Evolutionary conservation across 2,329 filamentous ascomycete genomes (phyloP), one percentile per base, ranked within the genome.

Genomic region (Leptosphaerulina australis): DNA sequence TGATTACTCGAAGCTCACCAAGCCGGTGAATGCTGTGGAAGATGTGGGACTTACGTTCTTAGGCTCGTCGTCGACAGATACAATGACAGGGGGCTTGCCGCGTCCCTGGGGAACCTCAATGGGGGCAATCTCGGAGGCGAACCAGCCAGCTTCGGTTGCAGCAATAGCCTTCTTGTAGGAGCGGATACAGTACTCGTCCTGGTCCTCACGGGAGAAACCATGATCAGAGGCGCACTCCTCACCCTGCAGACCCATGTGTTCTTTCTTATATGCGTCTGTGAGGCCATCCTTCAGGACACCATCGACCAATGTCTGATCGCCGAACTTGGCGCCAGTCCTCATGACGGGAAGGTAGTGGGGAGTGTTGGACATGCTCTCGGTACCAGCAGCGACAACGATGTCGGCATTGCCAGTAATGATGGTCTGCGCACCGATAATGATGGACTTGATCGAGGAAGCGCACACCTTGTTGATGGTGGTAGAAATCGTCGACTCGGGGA

Each of bases 381-480:
- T 86, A 65, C 94, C 94, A 70, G 92, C 94, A 60, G 92, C 94
- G 53, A 99, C 91, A 59, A 99, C 86, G 60, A 97, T 87, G 64
- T 90, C 87, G 59, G 93, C 93, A 72, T 91, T 96, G 63, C 94
- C 93, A 44, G 92, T 96, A 75, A 97, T 91, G 79, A 99, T 99
- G 67, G 93, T 97, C 78, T 97, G 94, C 41, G 93, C 90, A 63
- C 89, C 94, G 54, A 99, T 83, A 61, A 96, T 91, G 71, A 99
- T 88, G 63, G 94, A 90, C 82, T 99, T 99, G 73, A 97, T 80
- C 34, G 88, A 87, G 8, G 92, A 97, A 59, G 94, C 94, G 83
- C 94, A 99, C 73, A 99, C 94, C 81, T 99, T 99, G 87, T 99
- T 99, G 71, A 99, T 85, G 43, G 92, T 96, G 35, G 94, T 99